Evolutionary conservation across 441 rosid genomes (phyloP).

Genomic region (Breynia disticha): DNA sequence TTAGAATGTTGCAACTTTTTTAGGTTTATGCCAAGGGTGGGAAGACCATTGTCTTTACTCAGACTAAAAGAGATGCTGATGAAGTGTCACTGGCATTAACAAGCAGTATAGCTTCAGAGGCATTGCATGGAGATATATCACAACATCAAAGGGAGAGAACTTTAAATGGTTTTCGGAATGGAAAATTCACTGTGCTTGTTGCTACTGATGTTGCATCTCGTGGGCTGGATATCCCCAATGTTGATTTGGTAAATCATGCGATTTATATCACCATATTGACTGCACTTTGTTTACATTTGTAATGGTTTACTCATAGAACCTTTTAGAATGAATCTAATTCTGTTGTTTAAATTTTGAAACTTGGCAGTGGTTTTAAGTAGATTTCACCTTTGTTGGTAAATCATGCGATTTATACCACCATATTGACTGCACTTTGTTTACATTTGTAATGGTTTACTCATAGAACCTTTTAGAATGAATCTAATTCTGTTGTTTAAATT

Average conservation of each 20-base stretch:
- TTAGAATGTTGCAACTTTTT: conserved; percentile 9
- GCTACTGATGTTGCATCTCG: conserved; percentile 99
- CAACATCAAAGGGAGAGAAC: conserved; percentile 99
- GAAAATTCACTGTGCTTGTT: conserved; percentile 93
- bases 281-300: background rate
- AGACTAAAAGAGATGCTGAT: conserved; percentile 94
- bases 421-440: background rate
- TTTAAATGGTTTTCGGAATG: conserved; percentile 80
- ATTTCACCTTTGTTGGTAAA: no score
- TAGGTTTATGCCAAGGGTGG: conserved; percentile 98
- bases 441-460: background rate
- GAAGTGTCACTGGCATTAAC: conserved; percentile 80
- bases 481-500: no score
- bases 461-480: no score
- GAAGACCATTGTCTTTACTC: conserved; percentile 91
- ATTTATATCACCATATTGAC: background rate
- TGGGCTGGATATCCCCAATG: conserved; percentile 97
- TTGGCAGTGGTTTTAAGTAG: no score
- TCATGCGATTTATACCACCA: background rate
- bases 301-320: background rate
- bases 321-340: no score
- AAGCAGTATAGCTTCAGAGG: conserved; percentile 81
- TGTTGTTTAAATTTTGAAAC: no score
- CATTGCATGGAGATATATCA: conserved; percentile 96
- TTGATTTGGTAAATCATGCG: conserved; percentile 57